Evolutionary conservation across 2,329 filamentous ascomycete species (phyloP).

Genomic region (Ophiostoma perfectum): DNA sequence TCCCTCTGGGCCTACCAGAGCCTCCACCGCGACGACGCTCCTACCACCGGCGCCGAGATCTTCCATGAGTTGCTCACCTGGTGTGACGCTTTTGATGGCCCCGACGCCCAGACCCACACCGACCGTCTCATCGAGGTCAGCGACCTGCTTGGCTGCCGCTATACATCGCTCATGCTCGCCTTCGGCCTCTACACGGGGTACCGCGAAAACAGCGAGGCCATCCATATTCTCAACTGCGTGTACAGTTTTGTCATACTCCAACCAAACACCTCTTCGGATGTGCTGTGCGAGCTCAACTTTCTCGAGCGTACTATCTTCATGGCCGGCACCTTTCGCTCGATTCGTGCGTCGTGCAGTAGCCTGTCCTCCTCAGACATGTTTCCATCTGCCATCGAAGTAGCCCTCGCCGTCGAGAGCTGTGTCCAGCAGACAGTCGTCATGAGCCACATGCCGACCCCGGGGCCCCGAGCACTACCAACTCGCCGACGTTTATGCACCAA

Average conservation of each 20-base stretch:
- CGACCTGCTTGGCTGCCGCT: constrained; percentile 11
- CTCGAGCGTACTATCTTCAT: constrained; percentile 17
- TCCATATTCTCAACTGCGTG: constrained; percentile 11
- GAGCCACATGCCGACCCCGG: background rate
- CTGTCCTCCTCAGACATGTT: constrained; percentile 2
- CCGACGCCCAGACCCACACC: background rate
- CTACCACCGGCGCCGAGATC: constrained; percentile 9
- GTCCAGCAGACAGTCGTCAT: background rate
- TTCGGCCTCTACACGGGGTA: constrained; percentile 8
- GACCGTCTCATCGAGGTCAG: constrained; percentile 3
- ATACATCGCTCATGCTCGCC: constrained; percentile 15
- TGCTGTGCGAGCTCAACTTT: background rate
- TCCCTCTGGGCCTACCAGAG: constrained; percentile 10
- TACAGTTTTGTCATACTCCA: background rate
- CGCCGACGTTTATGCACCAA: background rate
- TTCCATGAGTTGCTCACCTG: constrained; percentile 12
- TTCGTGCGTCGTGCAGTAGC: constrained; percentile 7
- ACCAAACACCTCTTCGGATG: background rate
- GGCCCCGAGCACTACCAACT: too few species aligned
- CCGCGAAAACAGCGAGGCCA: background rate
- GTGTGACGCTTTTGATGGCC: constrained; percentile 14
- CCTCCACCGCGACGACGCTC: constrained; percentile 9
- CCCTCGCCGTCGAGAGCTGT: constrained; percentile 11
- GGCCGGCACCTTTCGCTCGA: constrained; percentile 8
- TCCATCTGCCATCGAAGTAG: constrained; percentile 13